phyloP scores from a whole-genome alignment of 1,139 yeast genomes.

The Meyerozyma athensensis region DNA sequence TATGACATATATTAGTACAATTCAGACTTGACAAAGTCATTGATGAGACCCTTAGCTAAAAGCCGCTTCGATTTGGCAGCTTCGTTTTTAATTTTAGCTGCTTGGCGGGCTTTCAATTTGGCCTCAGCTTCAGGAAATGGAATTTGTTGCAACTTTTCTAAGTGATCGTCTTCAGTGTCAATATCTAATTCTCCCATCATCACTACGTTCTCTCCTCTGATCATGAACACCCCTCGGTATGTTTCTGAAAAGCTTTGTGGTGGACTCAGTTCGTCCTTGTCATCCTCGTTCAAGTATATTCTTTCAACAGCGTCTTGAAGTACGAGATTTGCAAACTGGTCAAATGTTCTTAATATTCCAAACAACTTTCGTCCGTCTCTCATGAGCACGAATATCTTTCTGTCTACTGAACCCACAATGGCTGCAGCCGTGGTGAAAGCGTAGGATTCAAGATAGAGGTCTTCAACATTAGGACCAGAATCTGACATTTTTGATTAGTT shows the following conservation, averaged over 20 bases:
- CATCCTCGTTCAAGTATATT: conserved; percentile 49
- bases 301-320: conserved; percentile 89
- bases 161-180: conserved; percentile 74
- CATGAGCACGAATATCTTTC: conserved; percentile 77
- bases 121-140: conserved; percentile 58
- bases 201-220: conserved; percentile 97
- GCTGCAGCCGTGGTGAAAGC: conserved; percentile 98
- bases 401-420: conserved; percentile 87
- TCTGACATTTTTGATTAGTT: background rate
- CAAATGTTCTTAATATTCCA: conserved; percentile 89
- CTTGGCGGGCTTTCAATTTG: conserved; percentile 35
- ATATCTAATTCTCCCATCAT: conserved; percentile 92
- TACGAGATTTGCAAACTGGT: conserved; percentile 90
- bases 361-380: conserved; percentile 88
- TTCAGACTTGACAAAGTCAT: conserved; percentile 52
- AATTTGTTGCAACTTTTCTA: conserved; percentile 51
- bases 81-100: conserved; percentile 40
- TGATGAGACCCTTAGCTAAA: conserved; percentile 49
- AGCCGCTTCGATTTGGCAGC: conserved; percentile 45
- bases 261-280: conserved; percentile 19
- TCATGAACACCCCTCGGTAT: conserved; percentile 75
- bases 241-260: conserved; percentile 65
- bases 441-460: conserved; percentile 60
- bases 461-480: conserved; percentile 38
- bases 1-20: conserved; percentile 33